Percentiles rank a stretch among this genome's conserved stretches.
Conservation (phyloP, 805 yeast species). For the Candida namnaoensis region DNA sequence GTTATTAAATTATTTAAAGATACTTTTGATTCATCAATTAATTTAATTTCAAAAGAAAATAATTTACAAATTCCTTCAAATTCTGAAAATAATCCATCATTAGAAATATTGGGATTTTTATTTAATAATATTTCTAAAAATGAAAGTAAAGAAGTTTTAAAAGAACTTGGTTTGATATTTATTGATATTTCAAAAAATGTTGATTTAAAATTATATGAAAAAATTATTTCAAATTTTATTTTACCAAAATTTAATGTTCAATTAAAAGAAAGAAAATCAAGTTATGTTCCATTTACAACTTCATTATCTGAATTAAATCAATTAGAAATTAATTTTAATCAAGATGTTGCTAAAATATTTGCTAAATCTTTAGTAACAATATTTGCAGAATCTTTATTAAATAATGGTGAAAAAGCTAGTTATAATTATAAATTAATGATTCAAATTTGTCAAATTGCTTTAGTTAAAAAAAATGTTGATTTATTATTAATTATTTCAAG, state of each 20-base stretch:
- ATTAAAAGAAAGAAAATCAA: slow-evolving; percentile 14
- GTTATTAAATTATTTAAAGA: slow-evolving; percentile 20
- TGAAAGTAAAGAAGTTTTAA: slow-evolving; percentile 20
- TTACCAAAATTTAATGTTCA: slow-evolving; percentile 11
- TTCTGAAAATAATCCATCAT: slow-evolving; percentile 1
- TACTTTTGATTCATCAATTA: slow-evolving; percentile 14
- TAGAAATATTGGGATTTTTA: slow-evolving; percentile 6
- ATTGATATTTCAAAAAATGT: slow-evolving; percentile 10
- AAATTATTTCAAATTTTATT: slow-evolving; percentile 15
- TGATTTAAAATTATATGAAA: slow-evolving; percentile 7
- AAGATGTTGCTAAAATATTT: slow-evolving; percentile 6
- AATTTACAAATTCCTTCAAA: slow-evolving; percentile 1
- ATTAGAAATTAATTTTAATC: slow-evolving; percentile 1
- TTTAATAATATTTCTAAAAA: slow-evolving; percentile 10
- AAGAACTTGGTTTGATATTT: slow-evolving; percentile 20
- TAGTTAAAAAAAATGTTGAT: slow-evolving; percentile 24
- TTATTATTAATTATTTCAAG: slow-evolving; percentile 40
- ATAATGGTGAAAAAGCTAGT: slow-evolving; percentile 19
- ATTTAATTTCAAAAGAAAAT: neutral
- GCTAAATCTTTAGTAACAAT: slow-evolving; percentile 17
- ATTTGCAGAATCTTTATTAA: slow-evolving; percentile 14
- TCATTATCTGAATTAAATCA: neutral
- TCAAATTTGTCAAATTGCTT: slow-evolving; percentile 25
- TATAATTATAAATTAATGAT: slow-evolving; percentile 16
- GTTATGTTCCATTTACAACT: slow-evolving; percentile 16